Percentiles rank a stretch among this genome's conserved stretches.
phyloP scores from a whole-genome alignment of 352 stramenopile species.

The Globisporangium alternatum region DNA sequence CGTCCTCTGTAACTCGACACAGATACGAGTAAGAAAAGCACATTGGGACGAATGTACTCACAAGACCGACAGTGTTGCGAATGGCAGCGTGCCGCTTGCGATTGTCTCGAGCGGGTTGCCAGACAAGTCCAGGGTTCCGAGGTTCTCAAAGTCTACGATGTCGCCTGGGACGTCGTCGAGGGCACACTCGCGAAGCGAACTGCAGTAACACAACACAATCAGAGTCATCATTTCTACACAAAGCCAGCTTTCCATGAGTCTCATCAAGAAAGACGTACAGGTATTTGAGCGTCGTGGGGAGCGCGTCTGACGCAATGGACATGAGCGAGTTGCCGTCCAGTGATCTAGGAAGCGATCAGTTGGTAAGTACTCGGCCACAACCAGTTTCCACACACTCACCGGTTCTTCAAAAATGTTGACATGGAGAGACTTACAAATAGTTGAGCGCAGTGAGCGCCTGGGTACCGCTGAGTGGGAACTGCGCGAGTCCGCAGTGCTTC shows the following conservation, averaged over 20 bases:
- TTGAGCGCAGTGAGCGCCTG: neutral
- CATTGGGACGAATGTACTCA: neutral
- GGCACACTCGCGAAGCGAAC: slow-evolving; percentile 3
- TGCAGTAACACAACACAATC: neutral
- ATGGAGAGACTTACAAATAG: neutral
- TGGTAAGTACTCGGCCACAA: neutral
- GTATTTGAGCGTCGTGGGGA: slow-evolving; percentile 4
- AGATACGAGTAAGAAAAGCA: neutral
- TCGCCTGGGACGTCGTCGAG: slow-evolving; percentile 2
- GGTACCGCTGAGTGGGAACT: slow-evolving; percentile 3
- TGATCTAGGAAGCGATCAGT: neutral
- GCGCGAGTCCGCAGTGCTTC: slow-evolving; percentile 1
- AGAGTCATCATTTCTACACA: neutral
- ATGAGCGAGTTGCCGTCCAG: neutral
- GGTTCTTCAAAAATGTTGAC: neutral
- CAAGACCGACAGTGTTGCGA: slow-evolving; percentile 1
- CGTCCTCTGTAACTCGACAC: no score
- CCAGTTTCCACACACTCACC: neutral
- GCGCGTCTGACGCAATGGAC: neutral
- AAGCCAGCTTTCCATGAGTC: neutral
- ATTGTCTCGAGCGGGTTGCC: slow-evolving; percentile 5
- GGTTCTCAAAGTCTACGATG: neutral
- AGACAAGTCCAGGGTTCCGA: slow-evolving; percentile 4
- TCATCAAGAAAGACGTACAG: neutral
- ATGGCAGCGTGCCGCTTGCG: neutral